Conservation (phyloP, 2,329 filamentous ascomycete species). For the Ascomycota sp. region DNA sequence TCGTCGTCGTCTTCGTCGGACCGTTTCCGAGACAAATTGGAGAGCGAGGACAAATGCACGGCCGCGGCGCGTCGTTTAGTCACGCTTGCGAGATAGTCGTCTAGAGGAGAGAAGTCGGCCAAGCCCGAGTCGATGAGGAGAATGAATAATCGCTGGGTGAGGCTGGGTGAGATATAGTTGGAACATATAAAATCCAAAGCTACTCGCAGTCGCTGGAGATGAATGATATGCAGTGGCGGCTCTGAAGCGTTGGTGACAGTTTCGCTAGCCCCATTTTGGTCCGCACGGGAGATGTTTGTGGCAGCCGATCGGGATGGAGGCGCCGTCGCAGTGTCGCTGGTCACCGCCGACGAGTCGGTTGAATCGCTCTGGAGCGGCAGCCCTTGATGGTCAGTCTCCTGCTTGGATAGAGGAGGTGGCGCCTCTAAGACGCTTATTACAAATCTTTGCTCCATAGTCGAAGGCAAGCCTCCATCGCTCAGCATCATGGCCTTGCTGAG, state of each 20-base stretch:
- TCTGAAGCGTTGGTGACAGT: conserved; percentile 20
- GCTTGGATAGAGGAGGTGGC: conserved; percentile 49
- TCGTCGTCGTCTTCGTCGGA: conserved; percentile 47
- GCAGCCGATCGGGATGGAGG: conserved; percentile 22
- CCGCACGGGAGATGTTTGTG: conserved; percentile 21
- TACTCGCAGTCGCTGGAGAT: conserved; percentile 42
- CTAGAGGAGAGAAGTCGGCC: conserved; percentile 50
- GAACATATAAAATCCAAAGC: conserved; percentile 44
- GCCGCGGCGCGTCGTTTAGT: conserved; percentile 51
- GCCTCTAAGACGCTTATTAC: conserved; percentile 56
- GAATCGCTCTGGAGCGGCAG: conserved; percentile 8
- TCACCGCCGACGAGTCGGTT: conserved; percentile 18
- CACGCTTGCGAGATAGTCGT: conserved; percentile 47
- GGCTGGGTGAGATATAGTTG: conserved; percentile 31
- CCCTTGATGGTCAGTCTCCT: conserved; percentile 11
- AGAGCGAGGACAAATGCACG: conserved; percentile 42
- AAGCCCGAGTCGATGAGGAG: conserved; percentile 15
- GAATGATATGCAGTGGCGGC: conserved; percentile 26
- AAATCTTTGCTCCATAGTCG: conserved; percentile 71
- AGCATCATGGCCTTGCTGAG: conserved; percentile 53
- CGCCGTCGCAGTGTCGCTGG: conserved; percentile 12
- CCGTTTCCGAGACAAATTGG: conserved; percentile 53
- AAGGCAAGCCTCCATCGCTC: conserved; percentile 43
- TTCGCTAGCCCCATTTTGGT: conserved; percentile 12
- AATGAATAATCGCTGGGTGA: conserved; percentile 20